Percentiles rank a stretch among this genome's conserved stretches.
Evolutionary conservation across 805 yeast genomes (phyloP).

Genomic region (Tetrapisispora arboricola): DNA sequence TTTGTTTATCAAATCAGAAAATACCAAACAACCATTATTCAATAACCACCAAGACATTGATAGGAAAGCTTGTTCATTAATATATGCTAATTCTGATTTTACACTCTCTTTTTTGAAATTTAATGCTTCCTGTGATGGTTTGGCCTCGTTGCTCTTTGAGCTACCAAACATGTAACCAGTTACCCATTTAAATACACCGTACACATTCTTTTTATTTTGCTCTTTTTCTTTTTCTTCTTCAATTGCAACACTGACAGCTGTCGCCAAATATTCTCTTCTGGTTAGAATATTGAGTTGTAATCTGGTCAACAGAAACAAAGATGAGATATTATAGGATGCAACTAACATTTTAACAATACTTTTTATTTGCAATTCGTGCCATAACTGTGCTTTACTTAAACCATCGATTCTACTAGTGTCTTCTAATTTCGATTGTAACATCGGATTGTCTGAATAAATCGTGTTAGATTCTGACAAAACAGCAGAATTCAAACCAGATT

Average conservation of each 20-base stretch:
- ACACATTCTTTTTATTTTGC: not conserved
- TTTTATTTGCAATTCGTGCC: constrained; percentile 72
- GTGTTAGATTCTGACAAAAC: constrained; percentile 12
- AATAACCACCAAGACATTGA: constrained; percentile 91
- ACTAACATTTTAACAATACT: constrained; percentile 67
- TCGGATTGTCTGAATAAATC: constrained; percentile 7
- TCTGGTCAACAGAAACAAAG: constrained; percentile 68
- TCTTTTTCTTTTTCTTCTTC: constrained; percentile 30
- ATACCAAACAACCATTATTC: constrained; percentile 68
- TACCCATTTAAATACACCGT: constrained; percentile 3
- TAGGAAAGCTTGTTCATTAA: constrained; percentile 70
- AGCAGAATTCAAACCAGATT: constrained; percentile 16
- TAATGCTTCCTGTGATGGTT: not conserved
- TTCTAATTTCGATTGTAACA: constrained; percentile 1
- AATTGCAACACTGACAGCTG: constrained; percentile 58
- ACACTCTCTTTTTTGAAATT: not conserved
- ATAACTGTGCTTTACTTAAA: constrained; percentile 54
- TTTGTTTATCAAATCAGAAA: constrained; percentile 43
- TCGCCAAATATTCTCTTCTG: constrained; percentile 71
- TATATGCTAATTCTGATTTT: constrained; percentile 26
- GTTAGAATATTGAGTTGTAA: constrained; percentile 84
- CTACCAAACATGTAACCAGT: not conserved
- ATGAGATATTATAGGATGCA: constrained; percentile 54
- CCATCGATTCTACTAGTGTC: not conserved
- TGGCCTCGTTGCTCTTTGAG: not conserved